Base-by-base conservation (phyloP, 139 green algal genomes). In the Raphidocelis subcapitata region DNA sequence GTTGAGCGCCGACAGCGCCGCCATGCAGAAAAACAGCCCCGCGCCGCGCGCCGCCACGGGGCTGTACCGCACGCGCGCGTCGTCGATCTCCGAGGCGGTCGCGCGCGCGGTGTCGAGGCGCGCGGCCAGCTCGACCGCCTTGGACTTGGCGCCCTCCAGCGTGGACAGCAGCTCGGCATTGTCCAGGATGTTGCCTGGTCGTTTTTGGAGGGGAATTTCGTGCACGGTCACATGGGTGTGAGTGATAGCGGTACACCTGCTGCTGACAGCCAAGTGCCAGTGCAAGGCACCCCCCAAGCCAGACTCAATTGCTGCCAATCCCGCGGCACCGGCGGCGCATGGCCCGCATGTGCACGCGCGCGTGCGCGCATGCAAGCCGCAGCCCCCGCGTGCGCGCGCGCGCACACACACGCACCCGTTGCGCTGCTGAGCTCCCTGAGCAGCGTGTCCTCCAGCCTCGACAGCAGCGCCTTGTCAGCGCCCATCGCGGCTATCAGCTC, bases 401-500 rank as follows among this genome's bases (percentile, higher is more conserved):
- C 41, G n/a, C n/a, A n/a, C n/a, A n/a, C 41, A 12, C 41, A 16
- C n/a, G 24, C 55, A 62, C 55, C 91, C 86, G 94, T 84, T 3
- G 92, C 92, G 10, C 72, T 86, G 72, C 84, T 89, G 67, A 97
- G 87, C 85, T 95, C 92, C 66, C 83, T 85, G 75, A 94, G 85
- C 80, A 95, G 75, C 23, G 86, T 85, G 75, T 93, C 89, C 76
- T 93, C 88, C 37, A 94, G 81, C 75, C 93, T 84, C 81, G 92
- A 92, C 72, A 96, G 92, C 55, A 96, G 88, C 72, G 89, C 81
- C 46, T 87, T 94, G 87, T 96, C 94, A 73, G 87, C 90, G 71
- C 90, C 83, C 70, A 77, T 77, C 31, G 69, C 70, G 23, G 32
- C 23, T 12, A 77, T 62, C 2, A 77, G 61, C 28, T 47, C 61